phyloP scores from a whole-genome alignment of 306 rosid species.

The Cucumis cinereus region DNA sequence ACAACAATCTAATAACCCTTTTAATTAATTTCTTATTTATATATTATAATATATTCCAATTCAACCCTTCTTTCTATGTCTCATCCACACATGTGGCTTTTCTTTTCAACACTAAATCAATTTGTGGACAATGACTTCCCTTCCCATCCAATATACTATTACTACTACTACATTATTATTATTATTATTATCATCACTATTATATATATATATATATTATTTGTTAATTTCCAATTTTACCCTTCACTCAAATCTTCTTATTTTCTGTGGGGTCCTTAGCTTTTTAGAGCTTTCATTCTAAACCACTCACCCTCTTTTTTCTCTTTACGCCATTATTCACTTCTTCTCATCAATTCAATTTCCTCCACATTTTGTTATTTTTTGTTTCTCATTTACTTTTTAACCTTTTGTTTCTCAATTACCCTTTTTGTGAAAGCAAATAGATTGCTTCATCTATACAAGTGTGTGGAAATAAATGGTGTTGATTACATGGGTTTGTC shows the following conservation, averaged over 20 bases:
- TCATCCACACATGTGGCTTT: constrained; percentile 2
- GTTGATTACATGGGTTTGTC: constrained; percentile 16
- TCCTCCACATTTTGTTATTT: background rate
- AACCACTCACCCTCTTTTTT: background rate
- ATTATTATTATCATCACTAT: background rate
- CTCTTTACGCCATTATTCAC: background rate
- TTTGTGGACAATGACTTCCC: background rate
- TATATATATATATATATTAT: background rate
- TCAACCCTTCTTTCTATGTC: background rate
- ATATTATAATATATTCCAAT: background rate
- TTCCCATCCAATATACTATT: background rate
- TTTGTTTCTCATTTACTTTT: background rate
- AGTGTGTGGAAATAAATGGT: background rate
- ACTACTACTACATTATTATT: background rate
- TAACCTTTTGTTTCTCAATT: background rate
- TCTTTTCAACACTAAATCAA: background rate
- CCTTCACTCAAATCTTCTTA: background rate
- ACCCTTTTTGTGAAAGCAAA: background rate
- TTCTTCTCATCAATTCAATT: background rate
- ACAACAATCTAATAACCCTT: background rate
- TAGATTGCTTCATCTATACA: background rate
- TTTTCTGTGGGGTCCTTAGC: background rate
- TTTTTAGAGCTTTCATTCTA: background rate
- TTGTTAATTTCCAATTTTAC: background rate
- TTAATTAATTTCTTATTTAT: too few species aligned